phyloP scores from a whole-genome alignment of 345 rosid genomes.

The Raphanus sativus region DNA sequence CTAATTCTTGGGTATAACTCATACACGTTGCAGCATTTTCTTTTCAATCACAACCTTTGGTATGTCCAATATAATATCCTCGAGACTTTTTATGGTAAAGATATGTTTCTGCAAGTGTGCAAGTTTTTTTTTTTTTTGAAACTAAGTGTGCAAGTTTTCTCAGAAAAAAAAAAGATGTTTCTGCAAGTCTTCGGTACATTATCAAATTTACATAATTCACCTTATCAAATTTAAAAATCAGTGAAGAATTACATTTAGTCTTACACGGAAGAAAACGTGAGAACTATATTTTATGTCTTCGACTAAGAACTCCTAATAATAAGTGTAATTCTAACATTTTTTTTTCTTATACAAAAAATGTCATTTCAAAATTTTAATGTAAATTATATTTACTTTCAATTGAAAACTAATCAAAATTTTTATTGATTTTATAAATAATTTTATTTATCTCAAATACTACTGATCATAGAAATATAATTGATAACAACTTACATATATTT shows the following conservation, averaged over 20 bases:
- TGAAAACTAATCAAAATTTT: too few species aligned
- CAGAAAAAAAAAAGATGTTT: background rate
- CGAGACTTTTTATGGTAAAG: background rate
- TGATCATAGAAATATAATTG: too few species aligned
- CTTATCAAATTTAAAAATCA: background rate
- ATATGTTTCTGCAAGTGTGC: too few species aligned
- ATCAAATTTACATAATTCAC: background rate
- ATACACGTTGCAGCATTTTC: background rate
- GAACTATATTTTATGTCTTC: conserved; percentile 15
- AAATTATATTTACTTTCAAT: too few species aligned
- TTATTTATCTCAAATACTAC: too few species aligned
- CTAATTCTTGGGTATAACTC: background rate
- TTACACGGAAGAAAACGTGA: conserved; percentile 19
- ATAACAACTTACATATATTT: too few species aligned
- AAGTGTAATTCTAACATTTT: background rate
- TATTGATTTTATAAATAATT: too few species aligned
- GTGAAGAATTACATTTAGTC: background rate
- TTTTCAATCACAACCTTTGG: background rate
- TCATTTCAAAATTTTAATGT: too few species aligned
- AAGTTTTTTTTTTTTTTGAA: too few species aligned
- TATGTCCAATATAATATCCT: background rate
- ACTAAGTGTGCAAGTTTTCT: too few species aligned
- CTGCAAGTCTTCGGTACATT: background rate
- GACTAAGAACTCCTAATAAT: background rate
- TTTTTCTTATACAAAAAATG: background rate